Percentiles rank a stretch among this genome's conserved stretches.
phyloP scores from a whole-genome alignment of 208 protist genomes.

The Tetramitus jugosus region DNA sequence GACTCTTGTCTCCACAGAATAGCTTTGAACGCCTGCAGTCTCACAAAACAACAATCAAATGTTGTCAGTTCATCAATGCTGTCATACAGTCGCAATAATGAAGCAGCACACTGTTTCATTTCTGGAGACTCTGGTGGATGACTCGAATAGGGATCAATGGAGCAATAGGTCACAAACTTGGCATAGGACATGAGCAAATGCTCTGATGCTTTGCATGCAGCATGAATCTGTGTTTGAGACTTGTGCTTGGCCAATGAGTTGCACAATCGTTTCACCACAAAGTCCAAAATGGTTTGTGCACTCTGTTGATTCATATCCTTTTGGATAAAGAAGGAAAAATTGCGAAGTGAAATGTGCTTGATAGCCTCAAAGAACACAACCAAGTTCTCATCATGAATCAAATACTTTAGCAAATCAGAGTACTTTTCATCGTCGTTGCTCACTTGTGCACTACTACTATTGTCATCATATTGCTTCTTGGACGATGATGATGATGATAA shows the following conservation, averaged over 20 bases:
- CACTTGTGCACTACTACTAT: too few species aligned
- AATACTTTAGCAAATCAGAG: background rate
- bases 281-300: background rate
- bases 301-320: conserved; percentile 15
- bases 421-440: too few species aligned
- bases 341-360: background rate
- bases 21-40: background rate
- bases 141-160: background rate
- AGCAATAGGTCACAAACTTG: too few species aligned
- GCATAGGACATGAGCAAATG: background rate
- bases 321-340: conserved; percentile 4
- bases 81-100: background rate
- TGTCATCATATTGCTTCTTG: too few species aligned
- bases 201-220: background rate
- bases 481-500: too few species aligned
- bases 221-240: conserved; percentile 18
- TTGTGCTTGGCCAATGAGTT: background rate
- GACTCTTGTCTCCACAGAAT: background rate
- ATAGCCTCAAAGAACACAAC: conserved; percentile 17
- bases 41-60: conserved; percentile 11
- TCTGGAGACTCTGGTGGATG: background rate
- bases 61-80: background rate
- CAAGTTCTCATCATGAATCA: conserved; percentile 9
- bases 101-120: background rate
- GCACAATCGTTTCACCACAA: conserved; percentile 2